Evolutionary conservation across 352 stramenopile genomes (phyloP).

Genomic region (Globisporangium canariense): DNA sequence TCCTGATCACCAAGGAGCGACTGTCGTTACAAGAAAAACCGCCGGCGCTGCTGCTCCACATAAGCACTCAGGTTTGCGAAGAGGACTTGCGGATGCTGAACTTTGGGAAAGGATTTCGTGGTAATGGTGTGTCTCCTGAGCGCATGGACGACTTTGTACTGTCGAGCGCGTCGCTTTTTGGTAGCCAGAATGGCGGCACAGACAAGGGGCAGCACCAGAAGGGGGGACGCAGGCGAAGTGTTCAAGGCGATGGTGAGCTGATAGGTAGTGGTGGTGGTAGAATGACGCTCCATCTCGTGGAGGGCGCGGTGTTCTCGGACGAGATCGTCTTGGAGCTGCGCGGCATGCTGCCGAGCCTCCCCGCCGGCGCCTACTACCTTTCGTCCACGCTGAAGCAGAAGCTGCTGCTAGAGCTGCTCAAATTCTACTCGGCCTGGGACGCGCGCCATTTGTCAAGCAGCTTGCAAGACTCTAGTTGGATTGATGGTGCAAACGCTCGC

Average conservation of each 20-base stretch:
- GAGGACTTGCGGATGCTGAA: slow-evolving; percentile 31
- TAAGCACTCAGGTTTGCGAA: slow-evolving; percentile 38
- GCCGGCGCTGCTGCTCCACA: slow-evolving; percentile 27
- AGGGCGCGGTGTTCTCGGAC: slow-evolving; percentile 38
- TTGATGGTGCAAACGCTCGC: slow-evolving; percentile 9
- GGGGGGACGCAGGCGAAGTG: background rate
- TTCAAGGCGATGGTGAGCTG: background rate
- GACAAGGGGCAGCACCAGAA: background rate
- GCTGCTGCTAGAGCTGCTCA: slow-evolving; percentile 49
- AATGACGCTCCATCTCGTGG: slow-evolving; percentile 30
- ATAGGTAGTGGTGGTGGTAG: background rate
- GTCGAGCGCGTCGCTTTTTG: slow-evolving; percentile 22
- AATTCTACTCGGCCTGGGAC: slow-evolving; percentile 46
- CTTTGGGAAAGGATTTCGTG: slow-evolving; percentile 22
- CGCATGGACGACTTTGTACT: slow-evolving; percentile 45
- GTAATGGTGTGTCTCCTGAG: slow-evolving; percentile 26
- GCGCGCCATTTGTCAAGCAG: slow-evolving; percentile 6
- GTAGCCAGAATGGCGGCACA: slow-evolving; percentile 5
- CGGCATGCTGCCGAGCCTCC: slow-evolving; percentile 40
- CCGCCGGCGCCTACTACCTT: slow-evolving; percentile 47
- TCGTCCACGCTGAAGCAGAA: slow-evolving; percentile 36
- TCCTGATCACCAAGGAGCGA: background rate
- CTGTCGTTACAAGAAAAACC: background rate
- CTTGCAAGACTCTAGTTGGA: background rate
- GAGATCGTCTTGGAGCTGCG: slow-evolving; percentile 47